These are phyloP conservation scores for Tillandsia fasciculata DNA, from an alignment of 176 grass and related monocot genomes.

Conservation along the genomic window DNA sequence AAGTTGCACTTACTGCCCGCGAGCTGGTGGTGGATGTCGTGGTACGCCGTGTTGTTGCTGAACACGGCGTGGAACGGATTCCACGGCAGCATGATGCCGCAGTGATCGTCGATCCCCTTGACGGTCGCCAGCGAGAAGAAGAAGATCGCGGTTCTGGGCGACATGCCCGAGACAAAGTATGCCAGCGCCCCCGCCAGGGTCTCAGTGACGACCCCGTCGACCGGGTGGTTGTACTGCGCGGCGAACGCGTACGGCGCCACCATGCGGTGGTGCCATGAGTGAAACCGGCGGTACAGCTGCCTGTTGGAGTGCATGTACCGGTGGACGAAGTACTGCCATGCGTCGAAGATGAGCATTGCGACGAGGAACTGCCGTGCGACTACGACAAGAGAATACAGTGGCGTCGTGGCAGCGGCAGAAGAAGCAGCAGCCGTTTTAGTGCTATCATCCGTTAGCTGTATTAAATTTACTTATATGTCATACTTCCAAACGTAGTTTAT, in stretches of 20 bases:
- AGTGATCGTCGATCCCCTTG: slow-evolving; percentile 29
- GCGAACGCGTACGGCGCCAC: slow-evolving; percentile 25
- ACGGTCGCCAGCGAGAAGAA: slow-evolving; percentile 26
- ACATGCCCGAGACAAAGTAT: slow-evolving; percentile 14
- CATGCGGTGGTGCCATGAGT: slow-evolving; percentile 28
- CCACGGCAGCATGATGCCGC: slow-evolving; percentile 17
- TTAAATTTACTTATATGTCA: too few species aligned
- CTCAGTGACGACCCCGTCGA: slow-evolving; percentile 17
- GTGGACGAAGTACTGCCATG: slow-evolving; percentile 28
- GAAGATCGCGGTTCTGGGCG: slow-evolving; percentile 1
- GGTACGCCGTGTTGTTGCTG: slow-evolving; percentile 23
- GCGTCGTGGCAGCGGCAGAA: not conserved
- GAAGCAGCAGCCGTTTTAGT: not conserved
- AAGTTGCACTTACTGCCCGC: slow-evolving; percentile 18
- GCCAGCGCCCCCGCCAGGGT: slow-evolving; percentile 19
- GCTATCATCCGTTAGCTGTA: not conserved
- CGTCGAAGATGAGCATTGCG: slow-evolving; percentile 20
- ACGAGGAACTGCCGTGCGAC: not conserved
- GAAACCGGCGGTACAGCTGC: slow-evolving; percentile 18
- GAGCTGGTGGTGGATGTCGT: slow-evolving; percentile 25
- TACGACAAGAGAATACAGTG: not conserved
- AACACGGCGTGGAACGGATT: slow-evolving; percentile 21
- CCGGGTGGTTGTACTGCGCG: slow-evolving; percentile 31
- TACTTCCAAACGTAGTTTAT: too few species aligned
- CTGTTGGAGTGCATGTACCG: slow-evolving; percentile 21